Evolutionary conservation across 139 green algal species (phyloP).

Genomic region (Closterium sp.): DNA sequence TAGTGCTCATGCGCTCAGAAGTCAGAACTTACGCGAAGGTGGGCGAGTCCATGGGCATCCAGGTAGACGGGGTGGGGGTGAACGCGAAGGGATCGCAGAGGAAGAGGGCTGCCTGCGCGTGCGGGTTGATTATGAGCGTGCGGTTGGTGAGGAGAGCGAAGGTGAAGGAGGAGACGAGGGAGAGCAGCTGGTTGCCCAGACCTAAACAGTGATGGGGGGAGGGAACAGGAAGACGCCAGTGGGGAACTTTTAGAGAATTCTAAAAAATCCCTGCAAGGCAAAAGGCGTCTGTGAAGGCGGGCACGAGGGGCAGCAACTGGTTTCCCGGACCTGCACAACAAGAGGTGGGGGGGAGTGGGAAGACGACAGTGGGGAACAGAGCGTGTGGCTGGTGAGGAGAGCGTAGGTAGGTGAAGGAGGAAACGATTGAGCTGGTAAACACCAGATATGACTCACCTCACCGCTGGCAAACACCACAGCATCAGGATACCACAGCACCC

Average conservation of each 20-base stretch:
- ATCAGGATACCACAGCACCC: too few relatives aligned
- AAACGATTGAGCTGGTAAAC: too few relatives aligned
- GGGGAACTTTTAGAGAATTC: too few relatives aligned
- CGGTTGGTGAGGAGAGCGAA: constrained; percentile 30
- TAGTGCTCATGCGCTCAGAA: background rate
- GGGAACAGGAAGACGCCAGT: too few relatives aligned
- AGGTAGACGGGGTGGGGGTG: background rate
- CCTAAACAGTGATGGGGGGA: background rate
- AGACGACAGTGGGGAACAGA: background rate
- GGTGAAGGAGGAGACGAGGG: background rate
- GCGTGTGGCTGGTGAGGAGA: too few relatives aligned
- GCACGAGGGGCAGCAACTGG: constrained; percentile 18
- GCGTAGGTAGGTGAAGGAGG: too few relatives aligned
- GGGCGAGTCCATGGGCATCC: background rate
- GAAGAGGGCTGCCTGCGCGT: background rate
- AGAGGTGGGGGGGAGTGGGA: background rate
- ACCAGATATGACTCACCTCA: too few relatives aligned
- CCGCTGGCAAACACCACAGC: too few relatives aligned
- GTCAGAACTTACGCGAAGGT: background rate
- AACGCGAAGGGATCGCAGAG: background rate
- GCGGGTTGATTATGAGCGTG: constrained; percentile 1
- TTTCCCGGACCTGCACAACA: constrained; percentile 20
- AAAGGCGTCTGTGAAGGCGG: background rate
- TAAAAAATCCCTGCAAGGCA: too few relatives aligned
- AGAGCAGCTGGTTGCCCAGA: constrained; percentile 7